A percentile compares a stretch with the other conserved stretches of the same genome.
These are phyloP conservation scores for Backusella circina DNA, from an alignment of 192 early-diverging fungal genomes.

Conservation along the genomic window DNA sequence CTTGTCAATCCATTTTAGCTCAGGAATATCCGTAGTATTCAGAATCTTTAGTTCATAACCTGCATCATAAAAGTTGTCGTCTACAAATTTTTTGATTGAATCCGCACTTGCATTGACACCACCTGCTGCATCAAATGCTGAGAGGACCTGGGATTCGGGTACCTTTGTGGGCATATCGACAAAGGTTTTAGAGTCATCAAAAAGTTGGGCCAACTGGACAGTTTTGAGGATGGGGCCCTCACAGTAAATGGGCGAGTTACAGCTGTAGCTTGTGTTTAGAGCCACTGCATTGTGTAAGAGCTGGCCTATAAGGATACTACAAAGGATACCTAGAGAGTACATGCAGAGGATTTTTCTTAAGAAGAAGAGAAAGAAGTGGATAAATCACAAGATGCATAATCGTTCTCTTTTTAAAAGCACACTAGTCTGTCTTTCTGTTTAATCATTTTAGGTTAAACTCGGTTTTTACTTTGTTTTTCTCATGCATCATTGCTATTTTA, in stretches of 20 bases:
- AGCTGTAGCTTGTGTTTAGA: conserved; percentile 15
- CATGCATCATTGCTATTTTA: background rate
- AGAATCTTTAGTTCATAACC: conserved; percentile 46
- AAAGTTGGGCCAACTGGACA: conserved; percentile 59
- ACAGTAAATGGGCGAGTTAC: conserved; percentile 69
- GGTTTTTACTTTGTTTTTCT: background rate
- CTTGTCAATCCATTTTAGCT: conserved; percentile 41
- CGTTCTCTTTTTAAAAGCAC: background rate
- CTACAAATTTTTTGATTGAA: conserved; percentile 45
- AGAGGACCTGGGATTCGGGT: conserved; percentile 47
- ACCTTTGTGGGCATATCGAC: conserved; percentile 61
- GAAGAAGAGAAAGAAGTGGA: background rate
- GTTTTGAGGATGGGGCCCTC: conserved; percentile 57
- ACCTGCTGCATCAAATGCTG: conserved; percentile 44
- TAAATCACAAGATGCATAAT: background rate
- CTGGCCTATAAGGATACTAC: background rate
- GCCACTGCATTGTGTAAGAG: background rate
- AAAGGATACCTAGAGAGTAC: background rate
- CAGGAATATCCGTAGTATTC: conserved; percentile 30
- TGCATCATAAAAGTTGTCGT: conserved; percentile 50
- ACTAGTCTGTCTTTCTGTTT: background rate
- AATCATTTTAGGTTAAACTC: background rate
- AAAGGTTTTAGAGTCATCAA: conserved; percentile 69
- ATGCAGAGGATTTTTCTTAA: background rate
- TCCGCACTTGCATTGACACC: conserved; percentile 31